Percentiles rank a stretch among this genome's conserved stretches.
phyloP scores from a whole-genome alignment of 2,329 filamentous ascomycete species.

The Diaporthe sp. region DNA sequence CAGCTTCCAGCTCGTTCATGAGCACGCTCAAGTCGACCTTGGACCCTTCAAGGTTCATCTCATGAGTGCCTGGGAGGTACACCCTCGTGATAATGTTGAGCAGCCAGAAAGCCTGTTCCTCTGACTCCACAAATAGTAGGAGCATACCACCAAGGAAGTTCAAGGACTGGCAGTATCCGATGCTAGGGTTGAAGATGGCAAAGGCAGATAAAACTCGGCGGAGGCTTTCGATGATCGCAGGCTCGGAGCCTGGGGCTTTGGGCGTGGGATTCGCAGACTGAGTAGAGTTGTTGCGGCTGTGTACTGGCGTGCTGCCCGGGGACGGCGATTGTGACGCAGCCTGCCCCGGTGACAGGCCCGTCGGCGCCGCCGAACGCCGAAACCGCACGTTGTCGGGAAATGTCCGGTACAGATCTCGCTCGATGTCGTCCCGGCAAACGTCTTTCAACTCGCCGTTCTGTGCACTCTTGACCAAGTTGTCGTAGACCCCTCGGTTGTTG shows the following conservation, averaged over 20 bases:
- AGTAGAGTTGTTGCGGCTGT: slow-evolving; percentile 46
- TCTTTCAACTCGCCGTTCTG: slow-evolving; percentile 67
- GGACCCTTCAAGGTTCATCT: slow-evolving; percentile 89
- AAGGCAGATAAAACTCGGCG: slow-evolving; percentile 91
- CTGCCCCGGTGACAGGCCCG: slow-evolving; percentile 2
- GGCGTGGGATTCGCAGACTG: slow-evolving; percentile 44
- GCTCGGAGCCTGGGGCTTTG: slow-evolving; percentile 69
- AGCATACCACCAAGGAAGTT: slow-evolving; percentile 95
- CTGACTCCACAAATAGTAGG: slow-evolving; percentile 87
- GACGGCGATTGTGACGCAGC: slow-evolving; percentile 51
- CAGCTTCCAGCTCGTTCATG: slow-evolving; percentile 87
- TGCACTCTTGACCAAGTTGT: slow-evolving; percentile 72
- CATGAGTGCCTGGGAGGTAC: slow-evolving; percentile 92
- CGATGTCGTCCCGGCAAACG: slow-evolving; percentile 89
- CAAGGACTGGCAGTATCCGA: slow-evolving; percentile 95
- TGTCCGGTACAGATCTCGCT: slow-evolving; percentile 92
- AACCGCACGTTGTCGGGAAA: slow-evolving; percentile 96
- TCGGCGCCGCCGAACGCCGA: slow-evolving; percentile 68
- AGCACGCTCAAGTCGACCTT: slow-evolving; percentile 95
- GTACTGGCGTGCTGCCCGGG: slow-evolving; percentile 49
- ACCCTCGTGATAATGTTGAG: slow-evolving; percentile 91
- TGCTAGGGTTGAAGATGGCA: slow-evolving; percentile 88
- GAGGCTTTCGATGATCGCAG: slow-evolving; percentile 83
- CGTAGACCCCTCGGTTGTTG: slow-evolving; percentile 83
- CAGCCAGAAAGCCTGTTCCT: slow-evolving; percentile 94